A percentile compares a stretch with the other conserved stretches of the same genome.
These are phyloP conservation scores for Colletotrichum lindemuthianum DNA, from an alignment of 2,329 filamentous ascomycete species.

Conservation along the genomic window DNA sequence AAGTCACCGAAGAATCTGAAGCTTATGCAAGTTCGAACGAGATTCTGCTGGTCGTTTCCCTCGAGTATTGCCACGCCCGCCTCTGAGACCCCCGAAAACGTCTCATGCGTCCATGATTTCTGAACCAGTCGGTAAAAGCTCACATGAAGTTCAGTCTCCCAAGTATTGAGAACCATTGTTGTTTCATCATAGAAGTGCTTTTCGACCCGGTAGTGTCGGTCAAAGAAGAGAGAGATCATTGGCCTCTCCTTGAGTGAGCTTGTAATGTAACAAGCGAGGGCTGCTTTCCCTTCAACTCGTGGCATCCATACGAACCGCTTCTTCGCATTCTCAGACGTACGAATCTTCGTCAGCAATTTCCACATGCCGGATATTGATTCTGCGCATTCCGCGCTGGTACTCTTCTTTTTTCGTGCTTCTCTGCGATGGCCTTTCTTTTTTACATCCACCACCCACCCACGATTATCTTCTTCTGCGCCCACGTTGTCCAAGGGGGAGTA, in stretches of 20 bases:
- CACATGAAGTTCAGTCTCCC: background rate
- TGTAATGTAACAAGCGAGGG: background rate
- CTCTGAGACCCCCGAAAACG: too few species aligned
- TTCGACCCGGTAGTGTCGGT: background rate
- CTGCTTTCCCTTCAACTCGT: background rate
- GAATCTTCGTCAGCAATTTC: background rate
- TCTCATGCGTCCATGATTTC: background rate
- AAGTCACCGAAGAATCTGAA: background rate
- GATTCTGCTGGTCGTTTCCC: background rate
- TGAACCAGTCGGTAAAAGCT: background rate
- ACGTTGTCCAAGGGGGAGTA: too few species aligned
- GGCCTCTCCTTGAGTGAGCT: background rate
- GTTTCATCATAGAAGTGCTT: background rate
- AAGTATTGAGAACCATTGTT: background rate
- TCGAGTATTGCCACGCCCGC: too few species aligned
- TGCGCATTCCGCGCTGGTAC: too few species aligned
- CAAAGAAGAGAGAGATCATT: background rate
- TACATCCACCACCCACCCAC: background rate
- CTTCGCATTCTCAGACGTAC: background rate
- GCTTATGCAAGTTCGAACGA: accelerated
- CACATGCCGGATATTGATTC: background rate
- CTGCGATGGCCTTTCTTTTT: too few species aligned
- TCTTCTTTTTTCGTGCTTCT: too few species aligned
- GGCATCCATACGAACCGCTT: slow-evolving; percentile 3
- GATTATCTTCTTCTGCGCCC: too few species aligned